phyloP scores from a whole-genome alignment of 164 flowering plant genomes.

The Malania oleifera region DNA sequence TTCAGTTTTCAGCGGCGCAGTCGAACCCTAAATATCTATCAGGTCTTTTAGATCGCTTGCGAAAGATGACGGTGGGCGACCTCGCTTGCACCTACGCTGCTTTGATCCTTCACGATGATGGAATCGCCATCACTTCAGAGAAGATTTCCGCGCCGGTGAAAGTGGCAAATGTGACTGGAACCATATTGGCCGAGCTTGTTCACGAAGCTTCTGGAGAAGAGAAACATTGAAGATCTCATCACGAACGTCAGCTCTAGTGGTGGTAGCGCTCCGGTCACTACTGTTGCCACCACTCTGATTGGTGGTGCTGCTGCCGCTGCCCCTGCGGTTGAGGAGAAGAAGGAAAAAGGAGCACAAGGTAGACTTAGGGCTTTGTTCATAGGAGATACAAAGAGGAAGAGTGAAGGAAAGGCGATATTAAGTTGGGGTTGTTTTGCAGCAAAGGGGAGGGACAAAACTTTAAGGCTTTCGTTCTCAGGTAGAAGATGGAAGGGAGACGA shows the following conservation, averaged over 20 bases:
- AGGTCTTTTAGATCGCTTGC: too few relatives aligned
- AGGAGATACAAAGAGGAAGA: too few relatives aligned
- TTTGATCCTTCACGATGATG: conserved; percentile 35
- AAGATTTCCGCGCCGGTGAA: conserved; percentile 22
- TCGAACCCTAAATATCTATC: too few relatives aligned
- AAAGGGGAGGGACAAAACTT: too few relatives aligned
- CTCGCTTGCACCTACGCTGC: conserved; percentile 36
- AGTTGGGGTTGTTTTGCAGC: too few relatives aligned
- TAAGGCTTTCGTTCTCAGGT: too few relatives aligned
- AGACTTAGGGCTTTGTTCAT: too few relatives aligned
- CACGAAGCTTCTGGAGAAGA: conserved; percentile 26
- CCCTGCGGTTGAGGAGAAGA: conserved; percentile 23
- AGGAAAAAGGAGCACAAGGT: too few relatives aligned
- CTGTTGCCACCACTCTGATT: conserved; percentile 6
- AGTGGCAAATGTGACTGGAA: conserved; percentile 18
- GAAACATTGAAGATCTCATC: conserved; percentile 21
- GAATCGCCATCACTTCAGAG: conserved; percentile 33
- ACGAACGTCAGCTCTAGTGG: conserved; percentile 20
- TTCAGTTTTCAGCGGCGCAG: too few relatives aligned
- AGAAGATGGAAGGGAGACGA: too few relatives aligned
- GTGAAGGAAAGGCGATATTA: too few relatives aligned
- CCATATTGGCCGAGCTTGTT: conserved; percentile 25
- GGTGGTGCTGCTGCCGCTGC: conserved; percentile 13
- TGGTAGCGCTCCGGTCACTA: conserved; percentile 16
- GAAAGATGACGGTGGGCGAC: conserved; percentile 31